Evolutionary conservation across 768 basidiomycete genomes (phyloP).

Genomic region (Porphyrellus cyaneotinctus): DNA sequence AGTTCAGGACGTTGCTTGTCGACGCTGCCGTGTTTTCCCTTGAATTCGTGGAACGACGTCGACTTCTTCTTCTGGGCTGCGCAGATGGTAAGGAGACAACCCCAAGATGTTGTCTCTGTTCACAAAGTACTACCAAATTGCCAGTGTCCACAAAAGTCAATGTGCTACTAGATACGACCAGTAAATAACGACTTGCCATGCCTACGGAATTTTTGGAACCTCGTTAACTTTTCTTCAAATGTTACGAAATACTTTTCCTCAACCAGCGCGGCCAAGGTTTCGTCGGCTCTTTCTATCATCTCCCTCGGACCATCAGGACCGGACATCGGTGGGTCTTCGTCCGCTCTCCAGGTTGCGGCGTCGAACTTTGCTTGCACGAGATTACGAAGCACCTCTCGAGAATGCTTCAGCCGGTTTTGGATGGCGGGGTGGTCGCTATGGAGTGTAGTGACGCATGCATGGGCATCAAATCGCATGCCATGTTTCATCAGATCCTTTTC

Average conservation of each 20-base stretch:
- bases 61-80: too few relatives aligned
- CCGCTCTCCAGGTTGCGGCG: slow-evolving; percentile 21
- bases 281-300: slow-evolving; percentile 15
- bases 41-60: too few relatives aligned
- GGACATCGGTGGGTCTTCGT: slow-evolving; percentile 15
- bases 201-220: slow-evolving; percentile 18
- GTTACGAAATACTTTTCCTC: slow-evolving; percentile 18
- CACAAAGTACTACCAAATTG: too few relatives aligned
- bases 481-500: slow-evolving; percentile 28
- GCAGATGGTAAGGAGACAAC: too few relatives aligned
- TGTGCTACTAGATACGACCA: slow-evolving; percentile 7
- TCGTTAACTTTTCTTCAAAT: slow-evolving; percentile 18
- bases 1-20: too few relatives aligned
- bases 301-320: slow-evolving; percentile 13
- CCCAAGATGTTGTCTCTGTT: too few relatives aligned
- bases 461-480: slow-evolving; percentile 35
- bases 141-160: too few relatives aligned
- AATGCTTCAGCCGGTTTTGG: slow-evolving; percentile 17
- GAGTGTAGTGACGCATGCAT: slow-evolving; percentile 41
- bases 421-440: slow-evolving; percentile 23
- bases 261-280: slow-evolving; percentile 15
- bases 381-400: slow-evolving; percentile 17
- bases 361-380: slow-evolving; percentile 15
- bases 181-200: slow-evolving; percentile 15
- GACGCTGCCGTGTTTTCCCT: too few relatives aligned